Percentiles rank a stretch among this genome's conserved stretches.
phyloP scores from a whole-genome alignment of 1,284 basidiomycete genomes.

The Meira miltonrushii region DNA sequence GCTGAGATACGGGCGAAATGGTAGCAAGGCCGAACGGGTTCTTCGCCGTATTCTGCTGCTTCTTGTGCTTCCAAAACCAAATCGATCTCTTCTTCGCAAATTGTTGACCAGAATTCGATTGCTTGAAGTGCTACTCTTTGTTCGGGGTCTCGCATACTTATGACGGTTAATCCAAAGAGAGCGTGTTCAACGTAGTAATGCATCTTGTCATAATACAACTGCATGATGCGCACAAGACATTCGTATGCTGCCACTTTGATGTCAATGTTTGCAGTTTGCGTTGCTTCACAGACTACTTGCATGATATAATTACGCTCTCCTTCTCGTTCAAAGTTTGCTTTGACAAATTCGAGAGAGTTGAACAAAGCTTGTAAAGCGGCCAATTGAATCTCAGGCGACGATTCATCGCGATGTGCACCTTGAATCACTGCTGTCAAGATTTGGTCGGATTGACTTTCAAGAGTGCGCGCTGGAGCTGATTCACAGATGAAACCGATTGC shows the following conservation, averaged over 20 bases:
- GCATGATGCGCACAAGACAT: slow-evolving; percentile 94
- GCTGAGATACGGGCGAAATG: slow-evolving; percentile 91
- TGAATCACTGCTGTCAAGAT: slow-evolving; percentile 98
- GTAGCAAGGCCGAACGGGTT: slow-evolving; percentile 79
- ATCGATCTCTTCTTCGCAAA: slow-evolving; percentile 95
- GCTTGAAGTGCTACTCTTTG: slow-evolving; percentile 91
- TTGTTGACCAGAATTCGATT: slow-evolving; percentile 98
- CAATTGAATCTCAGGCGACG: slow-evolving; percentile 78
- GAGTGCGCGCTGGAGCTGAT: slow-evolving; percentile 67
- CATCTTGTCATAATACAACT: slow-evolving; percentile 99
- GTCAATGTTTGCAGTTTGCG: slow-evolving; percentile 77
- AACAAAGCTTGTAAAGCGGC: slow-evolving; percentile 87
- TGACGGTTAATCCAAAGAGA: slow-evolving; percentile 91
- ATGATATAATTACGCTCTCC: slow-evolving; percentile 99
- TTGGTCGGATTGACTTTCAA: slow-evolving; percentile 86
- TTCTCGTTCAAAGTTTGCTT: slow-evolving; percentile 81
- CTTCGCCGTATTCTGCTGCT: slow-evolving; percentile 85
- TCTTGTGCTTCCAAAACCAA: slow-evolving; percentile 86
- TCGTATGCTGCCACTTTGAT: slow-evolving; percentile 63
- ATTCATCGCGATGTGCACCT: slow-evolving; percentile 92
- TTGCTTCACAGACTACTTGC: slow-evolving; percentile 99
- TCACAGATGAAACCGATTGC: slow-evolving; percentile 97
- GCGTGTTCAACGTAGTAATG: slow-evolving; percentile 98
- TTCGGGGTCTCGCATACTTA: slow-evolving; percentile 92
- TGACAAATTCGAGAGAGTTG: slow-evolving; percentile 96